phyloP scores from a whole-genome alignment of 2,329 filamentous ascomycete genomes.

The Verruconis gallopava region DNA sequence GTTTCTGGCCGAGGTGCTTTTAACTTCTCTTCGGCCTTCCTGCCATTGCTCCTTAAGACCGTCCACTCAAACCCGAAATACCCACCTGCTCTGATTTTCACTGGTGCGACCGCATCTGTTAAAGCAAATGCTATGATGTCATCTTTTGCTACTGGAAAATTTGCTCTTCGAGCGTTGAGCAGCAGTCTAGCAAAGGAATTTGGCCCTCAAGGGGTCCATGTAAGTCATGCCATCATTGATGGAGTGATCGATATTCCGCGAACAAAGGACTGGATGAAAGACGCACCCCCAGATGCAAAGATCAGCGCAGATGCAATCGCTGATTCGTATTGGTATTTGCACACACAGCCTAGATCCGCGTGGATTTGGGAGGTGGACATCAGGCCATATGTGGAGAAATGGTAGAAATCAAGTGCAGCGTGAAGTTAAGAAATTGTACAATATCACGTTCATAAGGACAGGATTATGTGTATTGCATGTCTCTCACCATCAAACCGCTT shows the following conservation, averaged over 20 bases:
- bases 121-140: conserved; percentile 58
- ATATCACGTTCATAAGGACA: too few relatives aligned
- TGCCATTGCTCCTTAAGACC: conserved; percentile 58
- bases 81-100: conserved; percentile 73
- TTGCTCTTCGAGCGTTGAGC: conserved; percentile 58
- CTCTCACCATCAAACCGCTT: conserved; percentile 76
- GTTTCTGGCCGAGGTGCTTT: conserved; percentile 55
- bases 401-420: conserved; percentile 32
- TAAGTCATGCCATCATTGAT: conserved; percentile 71
- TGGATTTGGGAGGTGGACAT: conserved; percentile 77
- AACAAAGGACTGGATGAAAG: conserved; percentile 47
- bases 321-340: conserved; percentile 72
- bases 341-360: conserved; percentile 63
- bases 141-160: conserved; percentile 67
- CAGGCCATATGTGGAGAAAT: conserved; percentile 73
- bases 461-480: too few relatives aligned
- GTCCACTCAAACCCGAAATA: conserved; percentile 35
- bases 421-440: not conserved
- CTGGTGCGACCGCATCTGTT: conserved; percentile 70
- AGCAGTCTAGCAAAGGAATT: conserved; percentile 75
- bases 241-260: conserved; percentile 72
- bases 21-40: conserved; percentile 56
- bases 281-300: conserved; percentile 49
- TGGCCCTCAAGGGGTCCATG: conserved; percentile 70
- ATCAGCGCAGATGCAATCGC: conserved; percentile 72